These are phyloP conservation scores for Microbotryomycetes sp. DNA, from an alignment of 1,284 basidiomycete species.

Conservation along the genomic window DNA sequence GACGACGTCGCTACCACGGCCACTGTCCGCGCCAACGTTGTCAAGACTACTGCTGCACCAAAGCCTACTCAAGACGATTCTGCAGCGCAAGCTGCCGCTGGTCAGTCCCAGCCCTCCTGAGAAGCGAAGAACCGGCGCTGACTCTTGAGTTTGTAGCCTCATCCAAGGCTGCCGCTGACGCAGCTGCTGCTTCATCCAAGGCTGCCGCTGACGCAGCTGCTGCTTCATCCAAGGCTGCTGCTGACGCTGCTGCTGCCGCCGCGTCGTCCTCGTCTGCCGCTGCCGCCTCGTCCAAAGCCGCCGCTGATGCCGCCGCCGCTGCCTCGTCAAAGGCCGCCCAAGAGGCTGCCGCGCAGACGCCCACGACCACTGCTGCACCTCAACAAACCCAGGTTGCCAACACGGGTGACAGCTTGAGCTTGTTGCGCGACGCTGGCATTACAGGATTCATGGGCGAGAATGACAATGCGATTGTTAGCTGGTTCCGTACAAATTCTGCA, in stretches of 20 bases:
- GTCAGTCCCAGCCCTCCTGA: neutral
- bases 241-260: conserved; percentile 9
- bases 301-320: conserved; percentile 8
- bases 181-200: neutral
- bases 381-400: conserved; percentile 10
- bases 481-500: neutral
- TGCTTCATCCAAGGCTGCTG: conserved; percentile 8
- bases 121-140: neutral
- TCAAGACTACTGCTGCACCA: neutral
- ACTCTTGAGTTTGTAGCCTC: neutral
- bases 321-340: conserved; percentile 6
- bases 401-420: neutral
- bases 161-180: neutral
- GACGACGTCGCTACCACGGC: conserved; percentile 6
- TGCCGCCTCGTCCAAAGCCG: neutral
- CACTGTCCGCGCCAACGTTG: neutral
- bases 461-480: neutral
- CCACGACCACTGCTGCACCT: neutral
- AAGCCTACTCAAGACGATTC: neutral
- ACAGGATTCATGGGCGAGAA: conserved; percentile 8
- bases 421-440: neutral
- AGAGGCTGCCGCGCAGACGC: neutral
- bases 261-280: conserved; percentile 1
- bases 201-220: neutral
- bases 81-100: neutral